Base-by-base conservation (phyloP, 2,329 filamentous ascomycete genomes). In the Colletotrichum kahawae region DNA sequence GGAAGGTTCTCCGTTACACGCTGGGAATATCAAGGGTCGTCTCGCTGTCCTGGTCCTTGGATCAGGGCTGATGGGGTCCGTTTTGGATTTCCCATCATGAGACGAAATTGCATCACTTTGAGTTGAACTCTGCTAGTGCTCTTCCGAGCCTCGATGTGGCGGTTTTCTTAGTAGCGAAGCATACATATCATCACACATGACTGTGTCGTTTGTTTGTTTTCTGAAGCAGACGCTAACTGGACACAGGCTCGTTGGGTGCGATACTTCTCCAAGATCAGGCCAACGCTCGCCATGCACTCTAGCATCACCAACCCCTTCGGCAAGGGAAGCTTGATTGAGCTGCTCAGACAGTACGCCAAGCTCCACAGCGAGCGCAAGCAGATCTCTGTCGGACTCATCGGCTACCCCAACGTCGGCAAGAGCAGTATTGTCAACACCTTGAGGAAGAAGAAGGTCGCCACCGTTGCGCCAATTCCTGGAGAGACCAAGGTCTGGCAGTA, bases 401-500 rank as follows among this genome's bases (percentile, higher is more conserved):
- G 85, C 7, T 97, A 97, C 78, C 97, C 97, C 5, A 99, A 98
- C 80, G 96, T 95, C 1, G 97, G 97, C 80, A 99, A 99, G 85
- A 98, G 95, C 4, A 97, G 95, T 57, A 97, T 99, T 79, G 98
- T 99, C 86, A 99, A 99, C 86, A 98, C 96, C 0, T 87, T 99
- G 4, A 91, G 95, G 60, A 96, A 95, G 84, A 98, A 98, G 88
- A 96, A 97, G 83, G 96, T 98, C 54, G 96, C 96, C 86, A 97
- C 90, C 18, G 95, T 98, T 5, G 97, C 97, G 8, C 97, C 96
- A 7, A 98, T 98, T 77, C 96, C 97, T 8, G 97, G 96, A 16
- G 96, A 98, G 87, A 98, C 96, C 38, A 98, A 98, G 85, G 94
- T 98, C 34, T 98, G 97, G 96, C 96, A 98, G 83, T 98, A 98